Base-by-base conservation (phyloP, 2,329 filamentous ascomycete species). In the Alternaria conjuncta region DNA sequence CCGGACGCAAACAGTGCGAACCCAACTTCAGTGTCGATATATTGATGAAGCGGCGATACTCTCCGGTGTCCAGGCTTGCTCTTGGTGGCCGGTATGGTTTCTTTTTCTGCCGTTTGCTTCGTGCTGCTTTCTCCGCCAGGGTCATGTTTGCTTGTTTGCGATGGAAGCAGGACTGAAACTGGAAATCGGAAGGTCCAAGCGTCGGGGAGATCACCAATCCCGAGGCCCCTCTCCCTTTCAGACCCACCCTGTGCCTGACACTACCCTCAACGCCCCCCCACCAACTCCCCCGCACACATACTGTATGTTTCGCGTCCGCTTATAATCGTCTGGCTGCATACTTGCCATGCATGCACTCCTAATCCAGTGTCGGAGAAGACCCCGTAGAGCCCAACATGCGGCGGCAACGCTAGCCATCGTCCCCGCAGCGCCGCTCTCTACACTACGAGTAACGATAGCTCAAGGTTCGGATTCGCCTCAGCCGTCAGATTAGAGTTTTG, bases 121-220 rank as follows among this genome's bases (percentile, higher is more conserved):
- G 30, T 51, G 49, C 49, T 51, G 20, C 28, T 10, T 21, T 51
- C 26, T 51, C 32, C 32, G 23, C 28, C 25, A 49, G 44, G 28
- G 20, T 21, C 36, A 23, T 26, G 26, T 36, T 6, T 20, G 32
- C 43, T 25, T 28, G 26, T 60, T 46, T 26, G 25, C 23, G 53
- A 55, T 36, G n/a, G 10, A 26, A 26, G 45, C 28, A 15, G 32
- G 21, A 45, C 32, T 53, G 28, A 47, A 12, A 45, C 32, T 36
- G 28, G 55, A 20, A 26, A 50, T 20, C 53, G 18, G 25, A 23
- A 53, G 59, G 46, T 55, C 57, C 60, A 56, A 62, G 67, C 61
- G 65, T 26, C 53, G 10, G 63, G 49, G 30, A 64, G 61, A 67
- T 67, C 58, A 51, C 36, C 54, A 41, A 41, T 41, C 32, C 32